Percentiles rank a stretch among this genome's conserved stretches.
Conservation (phyloP, 2,329 filamentous ascomycete genomes). For the Diplodia mutila region DNA sequence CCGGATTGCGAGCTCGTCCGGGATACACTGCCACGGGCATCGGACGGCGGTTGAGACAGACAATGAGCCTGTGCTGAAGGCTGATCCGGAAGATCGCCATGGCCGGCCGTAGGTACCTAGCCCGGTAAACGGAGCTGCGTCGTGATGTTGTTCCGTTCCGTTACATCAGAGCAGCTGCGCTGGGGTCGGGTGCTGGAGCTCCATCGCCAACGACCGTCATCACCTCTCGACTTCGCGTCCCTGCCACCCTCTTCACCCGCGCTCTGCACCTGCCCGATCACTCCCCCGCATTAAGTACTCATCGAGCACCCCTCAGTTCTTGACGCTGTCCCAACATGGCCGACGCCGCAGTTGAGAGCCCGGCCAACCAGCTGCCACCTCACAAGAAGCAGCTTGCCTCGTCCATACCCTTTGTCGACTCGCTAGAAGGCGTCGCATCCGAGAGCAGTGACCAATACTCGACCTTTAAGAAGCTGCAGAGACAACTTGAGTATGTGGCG, state of each 20-base stretch:
- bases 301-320: background rate
- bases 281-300: background rate
- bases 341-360: constrained; percentile 83
- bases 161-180: constrained; percentile 8
- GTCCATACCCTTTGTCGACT: constrained; percentile 86
- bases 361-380: constrained; percentile 71
- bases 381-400: constrained; percentile 80
- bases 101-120: background rate
- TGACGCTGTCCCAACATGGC: constrained; percentile 65
- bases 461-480: constrained; percentile 92
- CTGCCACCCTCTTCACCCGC: background rate
- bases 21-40: background rate
- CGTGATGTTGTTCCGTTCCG: background rate
- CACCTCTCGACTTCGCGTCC: background rate
- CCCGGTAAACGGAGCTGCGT: background rate
- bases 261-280: background rate
- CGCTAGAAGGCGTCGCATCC: constrained; percentile 78
- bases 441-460: constrained; percentile 93
- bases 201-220: background rate
- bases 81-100: constrained; percentile 19
- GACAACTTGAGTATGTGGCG: constrained; percentile 81
- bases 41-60: constrained; percentile 3
- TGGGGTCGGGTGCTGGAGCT: constrained; percentile 12
- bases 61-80: constrained; percentile 15
- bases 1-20: background rate